Evolutionary conservation across 495 filamentous ascomycete genomes (phyloP).

Genomic region (Daldinia childiae): DNA sequence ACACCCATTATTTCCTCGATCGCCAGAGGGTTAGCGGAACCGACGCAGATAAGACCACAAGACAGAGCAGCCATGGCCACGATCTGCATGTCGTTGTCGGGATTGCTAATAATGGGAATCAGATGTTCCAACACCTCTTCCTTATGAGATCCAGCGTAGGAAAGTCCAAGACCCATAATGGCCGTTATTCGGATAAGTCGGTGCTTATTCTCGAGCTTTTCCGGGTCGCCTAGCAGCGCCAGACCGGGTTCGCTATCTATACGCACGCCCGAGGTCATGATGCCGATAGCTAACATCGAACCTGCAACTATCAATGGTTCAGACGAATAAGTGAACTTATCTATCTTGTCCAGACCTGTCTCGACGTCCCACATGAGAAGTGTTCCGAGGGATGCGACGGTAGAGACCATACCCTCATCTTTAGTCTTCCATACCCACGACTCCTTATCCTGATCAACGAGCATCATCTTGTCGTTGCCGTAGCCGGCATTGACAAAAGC

Average conservation of each 20-base stretch:
- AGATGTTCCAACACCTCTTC: constrained; percentile 82
- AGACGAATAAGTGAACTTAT: constrained; percentile 84
- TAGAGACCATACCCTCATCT: constrained; percentile 96
- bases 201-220: constrained; percentile 79
- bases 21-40: constrained; percentile 87
- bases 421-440: constrained; percentile 99
- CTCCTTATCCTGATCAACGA: constrained; percentile 80
- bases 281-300: constrained; percentile 86
- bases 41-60: constrained; percentile 90
- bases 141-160: constrained; percentile 92
- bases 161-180: constrained; percentile 94
- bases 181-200: constrained; percentile 77
- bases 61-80: constrained; percentile 96
- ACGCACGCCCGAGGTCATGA: constrained; percentile 91
- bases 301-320: constrained; percentile 93
- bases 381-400: constrained; percentile 90
- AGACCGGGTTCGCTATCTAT: constrained; percentile 87
- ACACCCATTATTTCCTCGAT: constrained; percentile 89
- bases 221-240: constrained; percentile 80
- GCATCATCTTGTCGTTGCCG: constrained; percentile 96
- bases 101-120: constrained; percentile 85
- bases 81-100: constrained; percentile 87
- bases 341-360: constrained; percentile 85
- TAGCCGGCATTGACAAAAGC: constrained; percentile 96
- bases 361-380: constrained; percentile 92